Base-by-base conservation (phyloP, 345 rosid genomes). In the Gossypium stocksii region DNA sequence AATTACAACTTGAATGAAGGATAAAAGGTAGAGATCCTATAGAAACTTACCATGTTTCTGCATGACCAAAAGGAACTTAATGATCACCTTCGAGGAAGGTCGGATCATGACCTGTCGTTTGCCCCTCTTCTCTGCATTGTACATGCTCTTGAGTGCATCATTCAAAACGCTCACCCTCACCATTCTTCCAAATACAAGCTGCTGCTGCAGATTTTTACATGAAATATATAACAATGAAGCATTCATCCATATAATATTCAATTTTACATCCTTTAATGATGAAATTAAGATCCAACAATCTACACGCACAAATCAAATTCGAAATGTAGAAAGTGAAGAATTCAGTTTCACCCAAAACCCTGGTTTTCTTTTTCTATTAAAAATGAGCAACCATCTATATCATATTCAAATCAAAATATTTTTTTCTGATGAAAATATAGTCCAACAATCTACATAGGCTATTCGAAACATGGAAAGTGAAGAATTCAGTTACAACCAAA, bases 61-160 rank as follows among this genome's bases (percentile, higher is more conserved):
- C 96, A 90, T 90, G 66, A 89, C 96, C 62, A 86, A 49, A 29
- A 90, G 91, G 77, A 90, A 87, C 87, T 90, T 90, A 86, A 90
- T 84, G 78, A 90, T 85, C 19, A 90, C 93, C 77, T 90, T 90
- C 0, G 96, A 90, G 71, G 93, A 90, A 58, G 96, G 96, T 88
- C 96, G 79, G 78, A 90, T 87, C 93, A 90, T 86, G 52, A 87
- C 93, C 81, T 90, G 96, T 2, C 91, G 84, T 71, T 90, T 90
- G 1, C 96, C 96, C 67, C 88, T 85, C 85, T 90, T 90, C 86
- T 90, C 96, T 0, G 96, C 93, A 80, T 90, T 90, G 75, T 78
- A 89, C 90, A 90, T 90, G 82, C 91, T 82, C 88, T 90, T 90
- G 46, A 90, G 87, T 66, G 96, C 93, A 84, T 90, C 96, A 74